Conservation (phyloP, 306 rosid genomes). For the Fragaria ananassa region DNA sequence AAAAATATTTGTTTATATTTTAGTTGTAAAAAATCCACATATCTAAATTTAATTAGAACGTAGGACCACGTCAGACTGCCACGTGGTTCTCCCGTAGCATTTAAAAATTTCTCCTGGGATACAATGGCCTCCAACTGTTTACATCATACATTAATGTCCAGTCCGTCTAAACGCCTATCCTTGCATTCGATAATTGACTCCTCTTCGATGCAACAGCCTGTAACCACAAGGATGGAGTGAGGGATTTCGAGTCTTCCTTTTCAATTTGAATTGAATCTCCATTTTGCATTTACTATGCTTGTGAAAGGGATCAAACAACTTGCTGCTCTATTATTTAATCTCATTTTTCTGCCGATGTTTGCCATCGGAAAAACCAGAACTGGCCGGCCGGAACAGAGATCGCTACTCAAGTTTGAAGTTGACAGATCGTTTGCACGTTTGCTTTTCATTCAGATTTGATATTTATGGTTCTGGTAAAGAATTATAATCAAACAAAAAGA, state of each 20-base stretch:
- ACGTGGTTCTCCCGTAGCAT: too few relatives aligned
- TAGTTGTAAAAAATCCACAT: too few relatives aligned
- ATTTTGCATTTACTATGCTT: not conserved
- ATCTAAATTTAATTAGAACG: too few relatives aligned
- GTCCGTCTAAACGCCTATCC: slow-evolving; percentile 19
- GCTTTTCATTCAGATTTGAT: not conserved
- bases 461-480: slow-evolving; percentile 11
- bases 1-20: too few relatives aligned
- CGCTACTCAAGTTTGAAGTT: not conserved
- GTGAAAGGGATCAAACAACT: slow-evolving; percentile 1
- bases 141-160: slow-evolving; percentile 43
- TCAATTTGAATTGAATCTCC: slow-evolving; percentile 14
- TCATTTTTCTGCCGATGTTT: not conserved
- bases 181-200: slow-evolving; percentile 12
- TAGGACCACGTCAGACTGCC: too few relatives aligned
- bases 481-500: slow-evolving; percentile 1
- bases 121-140: slow-evolving; percentile 52
- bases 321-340: not conserved
- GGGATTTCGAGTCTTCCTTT: not conserved
- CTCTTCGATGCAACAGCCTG: slow-evolving; percentile 41
- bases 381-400: not conserved
- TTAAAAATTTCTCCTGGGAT: not conserved
- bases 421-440: not conserved
- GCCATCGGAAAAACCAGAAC: not conserved
- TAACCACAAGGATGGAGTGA: slow-evolving; percentile 6